Conservation (phyloP, 805 yeast genomes). For the Barnettozyma salicaria region DNA sequence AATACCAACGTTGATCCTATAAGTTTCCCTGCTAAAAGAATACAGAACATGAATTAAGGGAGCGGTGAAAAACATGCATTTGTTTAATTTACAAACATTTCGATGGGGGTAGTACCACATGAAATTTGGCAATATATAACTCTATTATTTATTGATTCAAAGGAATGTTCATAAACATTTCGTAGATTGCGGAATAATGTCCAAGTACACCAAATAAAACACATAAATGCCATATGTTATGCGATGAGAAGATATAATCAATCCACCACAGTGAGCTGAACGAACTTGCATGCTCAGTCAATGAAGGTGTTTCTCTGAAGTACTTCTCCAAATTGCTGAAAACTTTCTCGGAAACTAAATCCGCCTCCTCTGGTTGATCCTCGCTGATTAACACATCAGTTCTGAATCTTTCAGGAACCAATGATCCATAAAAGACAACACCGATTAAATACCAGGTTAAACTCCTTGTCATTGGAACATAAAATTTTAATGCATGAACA, state of each 20-base stretch:
- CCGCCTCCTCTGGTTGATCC: constrained; percentile 31
- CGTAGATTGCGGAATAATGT: constrained; percentile 74
- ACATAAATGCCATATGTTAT: constrained; percentile 90
- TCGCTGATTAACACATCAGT: constrained; percentile 56
- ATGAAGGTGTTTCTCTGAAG: constrained; percentile 37
- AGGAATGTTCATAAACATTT: constrained; percentile 50
- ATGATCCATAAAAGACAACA: constrained; percentile 78
- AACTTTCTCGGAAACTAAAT: constrained; percentile 28
- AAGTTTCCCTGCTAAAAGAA: constrained; percentile 5
- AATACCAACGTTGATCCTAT: constrained; percentile 21
- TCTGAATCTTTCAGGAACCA: constrained; percentile 87
- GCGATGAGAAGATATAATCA: constrained; percentile 69
- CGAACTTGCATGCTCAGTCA: constrained; percentile 28
- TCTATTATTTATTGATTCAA: constrained; percentile 11
- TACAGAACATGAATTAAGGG: background rate
- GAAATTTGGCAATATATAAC: background rate
- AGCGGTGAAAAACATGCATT: background rate
- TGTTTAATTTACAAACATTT: background rate
- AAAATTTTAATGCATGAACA: constrained; percentile 43
- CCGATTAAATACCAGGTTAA: constrained; percentile 74
- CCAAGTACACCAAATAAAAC: constrained; percentile 87
- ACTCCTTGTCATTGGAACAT: constrained; percentile 66
- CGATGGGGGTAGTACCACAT: no score
- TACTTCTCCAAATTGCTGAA: constrained; percentile 30
- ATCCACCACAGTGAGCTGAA: constrained; percentile 76